phyloP scores from a whole-genome alignment of 371 early-diverging fungal species.

The Gilbertella persicaria region DNA sequence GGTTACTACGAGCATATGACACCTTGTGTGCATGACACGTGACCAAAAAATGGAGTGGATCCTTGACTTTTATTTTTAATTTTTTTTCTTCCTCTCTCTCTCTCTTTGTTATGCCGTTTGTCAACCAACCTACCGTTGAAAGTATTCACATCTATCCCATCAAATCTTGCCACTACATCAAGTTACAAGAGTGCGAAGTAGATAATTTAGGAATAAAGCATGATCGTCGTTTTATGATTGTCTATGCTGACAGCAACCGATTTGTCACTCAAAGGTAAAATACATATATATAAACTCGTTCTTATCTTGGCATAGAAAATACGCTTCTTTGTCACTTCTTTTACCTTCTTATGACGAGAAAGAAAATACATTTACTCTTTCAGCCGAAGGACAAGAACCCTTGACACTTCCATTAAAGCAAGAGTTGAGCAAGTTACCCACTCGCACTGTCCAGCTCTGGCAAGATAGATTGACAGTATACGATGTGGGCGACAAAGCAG shows the following conservation, averaged over 20 bases:
- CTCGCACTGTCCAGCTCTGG: conserved; percentile 36
- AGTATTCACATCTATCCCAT: conserved; percentile 43
- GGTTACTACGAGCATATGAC: no score
- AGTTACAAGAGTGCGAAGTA: conserved; percentile 34
- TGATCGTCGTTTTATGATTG: conserved; percentile 50
- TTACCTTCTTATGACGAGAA: conserved; percentile 25
- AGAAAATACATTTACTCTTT: conserved; percentile 28
- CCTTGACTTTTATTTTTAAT: no score
- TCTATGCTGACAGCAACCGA: conserved; percentile 33
- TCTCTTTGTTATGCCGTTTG: conserved; percentile 28
- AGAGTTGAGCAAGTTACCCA: conserved; percentile 12
- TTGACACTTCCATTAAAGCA: conserved; percentile 36
- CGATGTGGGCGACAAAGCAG: conserved; percentile 48
- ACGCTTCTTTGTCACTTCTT: conserved; percentile 39
- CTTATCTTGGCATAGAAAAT: conserved; percentile 27
- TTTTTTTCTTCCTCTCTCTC: no score
- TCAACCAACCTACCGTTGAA: conserved; percentile 17
- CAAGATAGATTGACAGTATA: conserved; percentile 29
- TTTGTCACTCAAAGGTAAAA: conserved; percentile 49
- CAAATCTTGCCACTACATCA: conserved; percentile 46
- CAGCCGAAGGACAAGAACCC: conserved; percentile 20
- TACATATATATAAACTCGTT: background rate
- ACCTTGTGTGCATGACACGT: no score
- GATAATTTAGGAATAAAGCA: conserved; percentile 35
- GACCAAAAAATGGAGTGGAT: no score